These are phyloP conservation scores for Calendula officinalis DNA, from an alignment of 129 eudicot species.

Conservation along the genomic window DNA sequence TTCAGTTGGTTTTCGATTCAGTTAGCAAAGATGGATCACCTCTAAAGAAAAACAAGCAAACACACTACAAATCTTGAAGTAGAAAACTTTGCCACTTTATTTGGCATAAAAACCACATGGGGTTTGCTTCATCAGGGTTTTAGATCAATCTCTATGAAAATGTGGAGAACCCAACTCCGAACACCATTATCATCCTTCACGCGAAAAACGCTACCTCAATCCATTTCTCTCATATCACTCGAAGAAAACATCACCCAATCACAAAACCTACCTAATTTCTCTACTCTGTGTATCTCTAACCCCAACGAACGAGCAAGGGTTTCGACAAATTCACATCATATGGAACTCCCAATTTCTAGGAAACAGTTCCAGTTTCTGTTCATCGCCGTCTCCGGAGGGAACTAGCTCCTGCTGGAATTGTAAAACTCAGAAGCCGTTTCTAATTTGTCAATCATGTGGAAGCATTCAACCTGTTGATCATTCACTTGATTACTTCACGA, in stretches of 20 bases:
- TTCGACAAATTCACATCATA: conserved; percentile 6
- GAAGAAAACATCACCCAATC: conserved; percentile 7
- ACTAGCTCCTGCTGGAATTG: conserved; percentile 59
- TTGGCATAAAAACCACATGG: conserved; percentile 15
- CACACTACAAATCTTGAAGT: too few species aligned
- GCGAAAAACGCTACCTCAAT: conserved; percentile 22
- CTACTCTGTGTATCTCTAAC: conserved; percentile 7
- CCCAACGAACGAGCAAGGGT: conserved; percentile 9
- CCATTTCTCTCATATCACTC: background rate
- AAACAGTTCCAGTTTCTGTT: conserved; percentile 30
- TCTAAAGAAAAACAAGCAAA: too few species aligned
- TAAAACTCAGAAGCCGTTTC: conserved; percentile 38
- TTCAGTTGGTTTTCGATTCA: too few species aligned
- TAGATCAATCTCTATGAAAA: conserved; percentile 14
- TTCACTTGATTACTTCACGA: conserved; percentile 65
- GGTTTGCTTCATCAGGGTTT: conserved; percentile 14
- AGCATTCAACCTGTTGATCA: conserved; percentile 75
- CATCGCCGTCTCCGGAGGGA: conserved; percentile 3
- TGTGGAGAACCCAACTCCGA: conserved; percentile 43
- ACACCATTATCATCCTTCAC: conserved; percentile 24
- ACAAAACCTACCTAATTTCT: conserved; percentile 20
- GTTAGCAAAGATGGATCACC: too few species aligned
- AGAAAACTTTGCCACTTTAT: too few species aligned
- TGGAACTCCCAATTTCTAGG: conserved; percentile 12
- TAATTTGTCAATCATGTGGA: conserved; percentile 64